Percentiles rank a stretch among this genome's conserved stretches.
phyloP scores from a whole-genome alignment of 1,284 basidiomycete genomes.

The Ceratobasidium sp. region DNA sequence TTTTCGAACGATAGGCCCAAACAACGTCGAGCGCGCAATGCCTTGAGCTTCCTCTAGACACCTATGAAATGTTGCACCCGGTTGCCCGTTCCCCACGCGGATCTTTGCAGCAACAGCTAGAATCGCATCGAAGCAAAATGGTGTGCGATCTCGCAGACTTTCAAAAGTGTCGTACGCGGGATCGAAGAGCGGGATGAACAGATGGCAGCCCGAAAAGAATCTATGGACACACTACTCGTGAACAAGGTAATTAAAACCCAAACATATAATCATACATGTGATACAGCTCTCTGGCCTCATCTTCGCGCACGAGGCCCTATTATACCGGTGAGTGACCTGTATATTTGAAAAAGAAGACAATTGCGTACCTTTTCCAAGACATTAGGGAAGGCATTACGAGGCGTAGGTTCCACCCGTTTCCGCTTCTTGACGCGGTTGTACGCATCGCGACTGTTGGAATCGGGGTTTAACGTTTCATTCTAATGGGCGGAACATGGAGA shows the following conservation, averaged over 20 bases:
- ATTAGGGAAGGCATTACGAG: slow-evolving; percentile 83
- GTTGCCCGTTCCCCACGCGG: slow-evolving; percentile 81
- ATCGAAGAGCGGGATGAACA: slow-evolving; percentile 94
- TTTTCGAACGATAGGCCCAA: slow-evolving; percentile 90
- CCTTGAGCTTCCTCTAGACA: slow-evolving; percentile 94
- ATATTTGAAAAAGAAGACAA: slow-evolving; percentile 12
- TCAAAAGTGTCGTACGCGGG: slow-evolving; percentile 91
- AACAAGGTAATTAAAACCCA: slow-evolving; percentile 47
- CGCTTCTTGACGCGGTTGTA: slow-evolving; percentile 74
- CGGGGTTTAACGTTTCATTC: background rate
- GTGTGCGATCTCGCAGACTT: slow-evolving; percentile 85
- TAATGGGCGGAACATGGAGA: background rate
- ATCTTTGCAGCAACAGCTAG: slow-evolving; percentile 92
- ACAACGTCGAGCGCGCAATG: slow-evolving; percentile 90
- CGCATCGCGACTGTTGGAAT: slow-evolving; percentile 25
- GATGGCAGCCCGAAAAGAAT: slow-evolving; percentile 94
- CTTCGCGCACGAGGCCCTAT: slow-evolving; percentile 79
- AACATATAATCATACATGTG: slow-evolving; percentile 68
- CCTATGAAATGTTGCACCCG: slow-evolving; percentile 86
- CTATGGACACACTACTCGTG: slow-evolving; percentile 58
- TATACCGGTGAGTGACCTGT: background rate
- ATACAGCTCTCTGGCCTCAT: slow-evolving; percentile 81
- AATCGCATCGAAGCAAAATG: slow-evolving; percentile 92
- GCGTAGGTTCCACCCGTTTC: slow-evolving; percentile 86
- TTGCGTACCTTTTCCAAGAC: slow-evolving; percentile 77